A percentile compares a stretch with the other conserved stretches of the same genome.
phyloP scores from a whole-genome alignment of 768 basidiomycete species.

The Tricholoma matsutake region DNA sequence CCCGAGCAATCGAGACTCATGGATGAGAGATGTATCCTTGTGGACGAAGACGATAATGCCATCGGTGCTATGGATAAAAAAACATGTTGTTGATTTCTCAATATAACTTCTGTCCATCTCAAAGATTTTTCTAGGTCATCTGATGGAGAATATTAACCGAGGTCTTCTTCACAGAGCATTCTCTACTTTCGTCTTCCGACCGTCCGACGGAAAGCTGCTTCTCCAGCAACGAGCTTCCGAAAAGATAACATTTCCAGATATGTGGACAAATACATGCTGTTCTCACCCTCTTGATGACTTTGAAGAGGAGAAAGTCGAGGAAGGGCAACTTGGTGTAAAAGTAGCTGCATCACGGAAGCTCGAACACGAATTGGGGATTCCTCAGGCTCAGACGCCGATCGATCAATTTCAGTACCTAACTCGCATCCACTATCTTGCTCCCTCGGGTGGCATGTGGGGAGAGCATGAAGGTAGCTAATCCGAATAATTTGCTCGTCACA shows the following conservation, averaged over 20 bases:
- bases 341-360: conserved; percentile 94
- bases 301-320: conserved; percentile 74
- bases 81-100: conserved; percentile 62
- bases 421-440: conserved; percentile 95
- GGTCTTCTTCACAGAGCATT: conserved; percentile 97
- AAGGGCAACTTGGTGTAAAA: conserved; percentile 78
- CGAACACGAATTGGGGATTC: conserved; percentile 95
- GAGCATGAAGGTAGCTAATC: conserved; percentile 84
- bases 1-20: conserved; percentile 91
- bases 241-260: conserved; percentile 98
- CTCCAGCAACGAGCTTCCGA: conserved; percentile 95
- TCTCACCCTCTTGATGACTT: conserved; percentile 95
- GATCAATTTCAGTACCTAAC: conserved; percentile 94
- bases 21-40: conserved; percentile 93
- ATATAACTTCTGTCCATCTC: conserved; percentile 4
- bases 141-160: conserved; percentile 95
- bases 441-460: conserved; percentile 90
- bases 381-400: conserved; percentile 66
- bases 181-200: conserved; percentile 95
- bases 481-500: background rate
- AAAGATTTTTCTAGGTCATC: conserved; percentile 60
- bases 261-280: conserved; percentile 99
- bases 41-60: conserved; percentile 81
- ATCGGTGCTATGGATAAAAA: conserved; percentile 94
- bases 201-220: conserved; percentile 88